Conservation (phyloP, 306 rosid genomes). For the Lotus japonicus region DNA sequence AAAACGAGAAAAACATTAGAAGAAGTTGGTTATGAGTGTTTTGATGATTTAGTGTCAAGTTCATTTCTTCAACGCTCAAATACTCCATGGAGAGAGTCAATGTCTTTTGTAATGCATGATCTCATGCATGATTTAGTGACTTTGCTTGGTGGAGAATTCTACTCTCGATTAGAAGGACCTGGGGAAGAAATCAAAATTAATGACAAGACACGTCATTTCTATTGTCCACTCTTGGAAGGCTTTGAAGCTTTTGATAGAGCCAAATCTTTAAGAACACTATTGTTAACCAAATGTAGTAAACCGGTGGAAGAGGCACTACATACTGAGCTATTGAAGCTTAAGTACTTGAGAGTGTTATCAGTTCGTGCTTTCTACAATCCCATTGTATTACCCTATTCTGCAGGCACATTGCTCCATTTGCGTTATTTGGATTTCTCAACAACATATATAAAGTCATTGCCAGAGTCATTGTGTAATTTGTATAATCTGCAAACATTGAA, state of each 20-base stretch:
- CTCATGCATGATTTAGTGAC: constrained; percentile 1
- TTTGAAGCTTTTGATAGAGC: not conserved
- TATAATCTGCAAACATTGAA: not conserved
- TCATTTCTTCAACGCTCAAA: constrained; percentile 9
- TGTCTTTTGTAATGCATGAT: not conserved
- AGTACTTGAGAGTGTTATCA: not conserved
- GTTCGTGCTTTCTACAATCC: not conserved
- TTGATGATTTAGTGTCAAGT: constrained; percentile 1
- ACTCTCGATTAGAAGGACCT: not conserved
- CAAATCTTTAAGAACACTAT: not conserved
- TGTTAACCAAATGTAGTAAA: not conserved
- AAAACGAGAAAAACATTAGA: not conserved
- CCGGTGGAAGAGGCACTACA: not conserved
- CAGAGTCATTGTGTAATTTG: not conserved
- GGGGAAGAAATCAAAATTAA: not conserved
- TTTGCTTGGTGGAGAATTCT: not conserved
- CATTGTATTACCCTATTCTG: not conserved
- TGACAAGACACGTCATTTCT: not conserved
- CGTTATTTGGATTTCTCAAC: not conserved
- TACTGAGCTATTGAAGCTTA: not conserved
- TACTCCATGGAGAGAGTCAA: rapidly evolving
- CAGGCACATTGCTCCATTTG: not conserved
- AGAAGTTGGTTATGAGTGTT: constrained; percentile 13
- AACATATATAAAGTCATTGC: not conserved
- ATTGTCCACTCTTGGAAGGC: too few species aligned